Conservation (phyloP, 2,329 filamentous ascomycete genomes). For the Bipolaris cookei region DNA sequence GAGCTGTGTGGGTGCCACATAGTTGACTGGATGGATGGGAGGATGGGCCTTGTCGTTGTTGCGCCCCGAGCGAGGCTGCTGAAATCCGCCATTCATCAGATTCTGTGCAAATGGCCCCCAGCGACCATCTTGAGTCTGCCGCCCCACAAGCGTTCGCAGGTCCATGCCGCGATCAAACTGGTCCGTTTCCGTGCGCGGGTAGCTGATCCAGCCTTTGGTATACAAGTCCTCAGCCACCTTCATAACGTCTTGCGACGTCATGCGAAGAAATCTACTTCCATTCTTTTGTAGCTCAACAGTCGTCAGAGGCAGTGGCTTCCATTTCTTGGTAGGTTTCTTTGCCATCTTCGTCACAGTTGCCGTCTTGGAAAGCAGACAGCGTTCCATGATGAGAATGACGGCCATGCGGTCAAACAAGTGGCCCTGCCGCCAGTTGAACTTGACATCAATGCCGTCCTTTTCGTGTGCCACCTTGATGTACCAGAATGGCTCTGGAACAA, state of each 20-base stretch:
- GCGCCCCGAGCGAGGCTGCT: constrained; percentile 78
- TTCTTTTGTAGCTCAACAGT: constrained; percentile 97
- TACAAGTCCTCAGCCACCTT: constrained; percentile 83
- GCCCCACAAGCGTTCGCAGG: constrained; percentile 77
- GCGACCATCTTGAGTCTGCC: constrained; percentile 75
- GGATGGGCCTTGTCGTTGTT: constrained; percentile 98
- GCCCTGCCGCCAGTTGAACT: constrained; percentile 81
- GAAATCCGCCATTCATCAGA: constrained; percentile 77
- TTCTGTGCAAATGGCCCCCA: constrained; percentile 84
- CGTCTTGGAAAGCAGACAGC: constrained; percentile 75
- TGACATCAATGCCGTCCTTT: constrained; percentile 78
- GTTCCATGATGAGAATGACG: constrained; percentile 82
- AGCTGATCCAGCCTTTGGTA: constrained; percentile 95
- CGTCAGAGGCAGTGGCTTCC: constrained; percentile 89
- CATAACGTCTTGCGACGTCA: constrained; percentile 93
- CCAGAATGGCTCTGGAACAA: constrained; percentile 93
- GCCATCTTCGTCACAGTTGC: constrained; percentile 85
- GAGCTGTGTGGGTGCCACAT: constrained; percentile 68
- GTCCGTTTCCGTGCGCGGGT: constrained; percentile 96
- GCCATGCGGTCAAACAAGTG: constrained; percentile 87
- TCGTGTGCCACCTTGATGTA: constrained; percentile 82
- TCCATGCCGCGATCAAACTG: constrained; percentile 92
- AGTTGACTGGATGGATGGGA: constrained; percentile 94
- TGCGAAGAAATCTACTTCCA: constrained; percentile 84
- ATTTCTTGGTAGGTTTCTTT: constrained; percentile 91